Evolutionary conservation across 805 yeast genomes (phyloP), one percentile per base, ranked within the genome.

Genomic region (Jamesozyma hellenica): DNA sequence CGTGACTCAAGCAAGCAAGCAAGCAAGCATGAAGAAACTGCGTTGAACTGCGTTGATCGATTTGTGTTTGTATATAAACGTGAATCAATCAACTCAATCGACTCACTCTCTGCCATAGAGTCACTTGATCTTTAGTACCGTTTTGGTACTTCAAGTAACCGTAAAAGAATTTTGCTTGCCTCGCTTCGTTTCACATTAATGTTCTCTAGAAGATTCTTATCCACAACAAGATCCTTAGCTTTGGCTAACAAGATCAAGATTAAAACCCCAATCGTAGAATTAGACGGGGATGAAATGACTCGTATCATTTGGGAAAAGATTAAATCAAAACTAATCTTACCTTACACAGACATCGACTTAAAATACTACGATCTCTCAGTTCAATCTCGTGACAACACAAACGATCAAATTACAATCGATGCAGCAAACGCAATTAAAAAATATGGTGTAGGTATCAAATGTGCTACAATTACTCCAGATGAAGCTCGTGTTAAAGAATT

Each of bases 241-340:
- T 18, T 36, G 29, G 16, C 32, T 11, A 35, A 37, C 40, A 82
- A 81, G 58, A 77, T 82, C 58, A 75, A 75, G 51, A 88, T 82
- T 34, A 72, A 74, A 53, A 74, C 70, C 40, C 90, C 90, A 34
- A 67, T 82, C 45, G 92, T 82, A 41, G 92, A 82, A 49, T 58
- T 82, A 56, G 88, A 82, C 54, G 92, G 92, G 52, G 92, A 82
- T 60, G 92, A 82, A 60, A 81, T 80, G 90, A 82, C 92, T 47
- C 69, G 90, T 60, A 81, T 82, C 55, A 82, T 82, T 60, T 82
- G 92, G 92, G 71, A 75, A 46, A 67, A 74, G 52, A 82, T 82
- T 64, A 81, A 80, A 60, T 73, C 71, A 43, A 73, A 76, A 56
- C 69, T 82, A 51, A 72, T 82, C 53, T 56, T 66, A 44, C 92